Conservation (phyloP, 1,284 basidiomycete genomes). For the Lignosus rhinocerotis region DNA sequence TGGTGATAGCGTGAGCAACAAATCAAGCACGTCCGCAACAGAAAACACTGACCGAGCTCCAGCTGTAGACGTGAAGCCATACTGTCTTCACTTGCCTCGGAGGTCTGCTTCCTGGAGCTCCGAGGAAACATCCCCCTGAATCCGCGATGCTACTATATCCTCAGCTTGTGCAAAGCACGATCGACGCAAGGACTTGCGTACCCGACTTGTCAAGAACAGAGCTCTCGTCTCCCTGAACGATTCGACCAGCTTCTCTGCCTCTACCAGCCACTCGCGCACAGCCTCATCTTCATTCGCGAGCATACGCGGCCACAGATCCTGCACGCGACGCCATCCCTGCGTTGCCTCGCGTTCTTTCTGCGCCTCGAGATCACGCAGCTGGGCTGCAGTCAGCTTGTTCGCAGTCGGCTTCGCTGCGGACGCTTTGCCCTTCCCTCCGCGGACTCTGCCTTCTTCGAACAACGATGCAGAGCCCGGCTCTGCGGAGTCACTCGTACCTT, state of each 20-base stretch:
- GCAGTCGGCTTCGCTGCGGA: slow-evolving; percentile 36
- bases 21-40: background rate
- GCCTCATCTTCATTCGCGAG: slow-evolving; percentile 40
- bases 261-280: slow-evolving; percentile 73
- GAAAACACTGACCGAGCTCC: slow-evolving; percentile 57
- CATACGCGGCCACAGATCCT: slow-evolving; percentile 49
- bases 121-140: slow-evolving; percentile 71
- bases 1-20: background rate
- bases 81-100: slow-evolving; percentile 68
- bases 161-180: slow-evolving; percentile 26
- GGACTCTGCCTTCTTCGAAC: slow-evolving; percentile 51
- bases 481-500: slow-evolving; percentile 26
- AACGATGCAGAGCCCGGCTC: slow-evolving; percentile 43
- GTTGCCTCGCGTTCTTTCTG: slow-evolving; percentile 63
- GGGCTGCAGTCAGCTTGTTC: slow-evolving; percentile 51
- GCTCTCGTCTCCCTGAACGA: slow-evolving; percentile 85
- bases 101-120: slow-evolving; percentile 42
- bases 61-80: slow-evolving; percentile 78
- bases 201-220: slow-evolving; percentile 78
- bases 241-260: slow-evolving; percentile 86
- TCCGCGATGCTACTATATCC: slow-evolving; percentile 25
- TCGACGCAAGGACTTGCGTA: slow-evolving; percentile 32
- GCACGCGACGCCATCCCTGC: slow-evolving; percentile 49
- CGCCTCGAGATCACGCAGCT: slow-evolving; percentile 59
- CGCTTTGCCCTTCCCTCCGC: slow-evolving; percentile 31